Evolutionary conservation across 1,284 basidiomycete genomes (phyloP).

Genomic region (Moesziomyces antarcticus): DNA sequence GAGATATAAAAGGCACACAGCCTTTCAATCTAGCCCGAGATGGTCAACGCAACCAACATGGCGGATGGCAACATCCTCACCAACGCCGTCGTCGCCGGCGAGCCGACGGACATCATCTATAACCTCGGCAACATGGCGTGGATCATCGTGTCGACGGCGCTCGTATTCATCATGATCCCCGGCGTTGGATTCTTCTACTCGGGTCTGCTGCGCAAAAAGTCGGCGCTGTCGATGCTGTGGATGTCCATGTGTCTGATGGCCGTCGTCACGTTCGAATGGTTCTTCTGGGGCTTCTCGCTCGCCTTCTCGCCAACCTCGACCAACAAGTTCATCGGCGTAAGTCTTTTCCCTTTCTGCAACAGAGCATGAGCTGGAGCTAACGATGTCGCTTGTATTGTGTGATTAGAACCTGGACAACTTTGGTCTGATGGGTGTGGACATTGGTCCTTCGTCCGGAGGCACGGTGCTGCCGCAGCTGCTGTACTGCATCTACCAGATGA

Average conservation of each 20-base stretch:
- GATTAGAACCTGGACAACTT: conserved; percentile 77
- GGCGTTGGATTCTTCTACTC: conserved; percentile 80
- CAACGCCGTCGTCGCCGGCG: conserved; percentile 11
- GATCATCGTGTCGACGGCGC: conserved; percentile 69
- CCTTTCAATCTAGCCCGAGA: conserved; percentile 7
- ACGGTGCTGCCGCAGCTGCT: conserved; percentile 77
- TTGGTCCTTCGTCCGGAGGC: conserved; percentile 74
- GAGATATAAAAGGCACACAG: not conserved
- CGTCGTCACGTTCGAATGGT: conserved; percentile 77
- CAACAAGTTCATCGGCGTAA: conserved; percentile 70
- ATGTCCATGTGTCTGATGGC: conserved; percentile 81
- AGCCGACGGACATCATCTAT: conserved; percentile 38
- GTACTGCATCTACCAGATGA: conserved; percentile 88
- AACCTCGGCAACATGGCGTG: conserved; percentile 73
- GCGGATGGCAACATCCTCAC: conserved; percentile 34
- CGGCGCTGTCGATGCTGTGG: conserved; percentile 92
- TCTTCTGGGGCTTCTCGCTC: conserved; percentile 68
- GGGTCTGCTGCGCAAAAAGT: conserved; percentile 83
- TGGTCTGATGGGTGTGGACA: conserved; percentile 82
- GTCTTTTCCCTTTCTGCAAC: conserved; percentile 1
- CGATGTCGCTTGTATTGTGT: conserved; percentile 17
- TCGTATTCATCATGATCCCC: conserved; percentile 91
- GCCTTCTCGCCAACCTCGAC: conserved; percentile 69
- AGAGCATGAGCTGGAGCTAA: not conserved
- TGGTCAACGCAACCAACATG: conserved; percentile 49